Base-by-base conservation (phyloP, 805 yeast species). In the Nakazawaea sp. region DNA sequence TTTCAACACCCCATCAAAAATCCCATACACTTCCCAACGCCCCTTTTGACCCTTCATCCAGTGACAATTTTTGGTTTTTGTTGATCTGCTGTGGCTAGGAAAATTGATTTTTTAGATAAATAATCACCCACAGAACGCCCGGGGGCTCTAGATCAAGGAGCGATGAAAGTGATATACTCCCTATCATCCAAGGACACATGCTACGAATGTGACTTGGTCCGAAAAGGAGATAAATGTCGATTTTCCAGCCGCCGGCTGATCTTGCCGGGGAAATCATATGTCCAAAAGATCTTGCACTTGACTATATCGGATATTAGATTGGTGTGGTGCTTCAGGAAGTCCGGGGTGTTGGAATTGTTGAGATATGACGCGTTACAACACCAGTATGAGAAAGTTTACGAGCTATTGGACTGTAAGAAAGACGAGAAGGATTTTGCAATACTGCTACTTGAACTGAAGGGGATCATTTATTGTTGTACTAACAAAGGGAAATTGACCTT, bases 381-480 rank as follows among this genome's bases (percentile, higher is more conserved):
- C 5, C 32, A 27, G 3, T 38, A 27, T 17, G 17, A 4, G 17
- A 27, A 27, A 23, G 15, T 36, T 4, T 31, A 20, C 17, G 25
- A 36, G 15, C 28, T 36, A 21, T 7, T 5, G 11, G 25, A 26
- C 18, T 37, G 36, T 29, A 33, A 29, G 27, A 33, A 25, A 11
- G 37, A 38, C 17, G 30, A 29, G 5, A 33, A 33, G 13, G 41
- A 38, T 29, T 38, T 33, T 16, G 17, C 25, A 5, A 30, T 38
- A 11, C n/a, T 12, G 9, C 30, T 38, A 17, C 15, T 7, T 16
- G 18, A 20, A 8, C 10, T 28, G 16, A 16, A 15, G 9, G 27
- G 25, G 10, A 12, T 33, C 13, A 18, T 38, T n/a, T 38, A 38
- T 16, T 38, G 41, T 24, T 38, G 41, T 25, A 32, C 37, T 13